A percentile compares a stretch with the other conserved stretches of the same genome.
Evolutionary conservation across 306 rosid genomes (phyloP).

Genomic region (Cotoneaster glaucophyllus): DNA sequence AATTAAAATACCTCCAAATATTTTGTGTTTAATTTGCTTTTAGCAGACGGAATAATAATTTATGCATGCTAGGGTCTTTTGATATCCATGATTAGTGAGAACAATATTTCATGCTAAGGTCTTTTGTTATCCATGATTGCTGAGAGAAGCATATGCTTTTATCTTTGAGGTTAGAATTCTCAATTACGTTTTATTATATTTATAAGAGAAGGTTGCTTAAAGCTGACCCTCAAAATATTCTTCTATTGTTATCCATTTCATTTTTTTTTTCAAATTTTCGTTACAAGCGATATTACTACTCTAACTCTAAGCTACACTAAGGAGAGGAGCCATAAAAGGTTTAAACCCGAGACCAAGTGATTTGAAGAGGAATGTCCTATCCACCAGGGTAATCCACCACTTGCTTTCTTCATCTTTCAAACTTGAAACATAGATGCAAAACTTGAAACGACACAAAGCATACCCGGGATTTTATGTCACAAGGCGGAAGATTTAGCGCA

Average conservation of each 20-base stretch:
- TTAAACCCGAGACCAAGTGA: neutral
- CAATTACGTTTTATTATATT: too few species aligned
- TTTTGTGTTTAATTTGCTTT: neutral
- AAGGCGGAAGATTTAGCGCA: neutral
- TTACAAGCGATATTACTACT: too few species aligned
- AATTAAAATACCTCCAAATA: neutral
- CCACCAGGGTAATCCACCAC: neutral
- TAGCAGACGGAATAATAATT: neutral
- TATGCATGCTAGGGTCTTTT: neutral
- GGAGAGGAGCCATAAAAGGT: neutral
- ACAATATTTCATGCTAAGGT: neutral
- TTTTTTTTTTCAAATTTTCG: too few species aligned
- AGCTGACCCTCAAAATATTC: too few species aligned
- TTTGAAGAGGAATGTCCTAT: too few species aligned
- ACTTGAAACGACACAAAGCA: too few species aligned
- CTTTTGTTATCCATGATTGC: neutral
- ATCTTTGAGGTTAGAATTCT: too few species aligned
- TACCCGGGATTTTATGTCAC: too few species aligned
- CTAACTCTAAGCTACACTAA: neutral
- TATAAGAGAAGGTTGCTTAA: too few species aligned
- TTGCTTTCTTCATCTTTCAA: neutral
- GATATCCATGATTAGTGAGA: neutral
- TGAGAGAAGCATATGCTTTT: neutral
- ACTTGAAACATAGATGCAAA: neutral
- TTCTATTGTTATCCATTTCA: too few species aligned